Conservation (phyloP, 2,329 filamentous ascomycete species). For the Cyphellophora attinorum region DNA sequence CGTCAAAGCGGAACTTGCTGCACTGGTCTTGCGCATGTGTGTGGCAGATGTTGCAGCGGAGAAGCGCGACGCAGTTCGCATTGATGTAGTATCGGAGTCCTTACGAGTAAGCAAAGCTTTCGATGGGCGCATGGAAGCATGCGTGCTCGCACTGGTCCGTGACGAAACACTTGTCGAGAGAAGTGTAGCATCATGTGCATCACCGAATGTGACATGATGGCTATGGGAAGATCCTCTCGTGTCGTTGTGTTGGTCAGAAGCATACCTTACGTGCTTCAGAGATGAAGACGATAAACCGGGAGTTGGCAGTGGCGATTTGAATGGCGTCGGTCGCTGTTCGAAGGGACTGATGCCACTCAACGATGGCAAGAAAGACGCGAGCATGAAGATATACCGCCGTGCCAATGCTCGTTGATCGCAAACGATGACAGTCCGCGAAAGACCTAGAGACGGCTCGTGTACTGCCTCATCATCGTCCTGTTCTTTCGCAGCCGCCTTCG, state of each 20-base stretch:
- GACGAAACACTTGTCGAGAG: constrained; percentile 35
- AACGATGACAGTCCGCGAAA: constrained; percentile 47
- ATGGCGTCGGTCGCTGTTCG: constrained; percentile 7
- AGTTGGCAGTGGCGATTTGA: constrained; percentile 11
- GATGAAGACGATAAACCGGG: constrained; percentile 11
- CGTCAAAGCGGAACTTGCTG: constrained; percentile 42
- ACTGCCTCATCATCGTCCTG: constrained; percentile 35
- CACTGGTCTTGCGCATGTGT: constrained; percentile 35
- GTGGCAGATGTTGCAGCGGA: not conserved
- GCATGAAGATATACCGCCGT: constrained; percentile 47
- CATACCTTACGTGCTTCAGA: constrained; percentile 1
- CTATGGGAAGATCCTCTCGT: not conserved
- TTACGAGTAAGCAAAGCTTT: constrained; percentile 22
- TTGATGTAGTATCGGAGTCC: constrained; percentile 34
- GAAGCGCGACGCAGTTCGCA: constrained; percentile 25
- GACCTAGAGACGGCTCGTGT: constrained; percentile 31
- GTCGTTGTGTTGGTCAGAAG: no score
- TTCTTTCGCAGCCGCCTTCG: constrained; percentile 44
- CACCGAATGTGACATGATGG: constrained; percentile 2
- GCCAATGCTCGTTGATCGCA: constrained; percentile 51
- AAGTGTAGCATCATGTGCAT: constrained; percentile 4
- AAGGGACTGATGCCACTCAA: constrained; percentile 7
- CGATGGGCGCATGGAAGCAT: constrained; percentile 13
- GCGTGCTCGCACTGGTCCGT: constrained; percentile 25
- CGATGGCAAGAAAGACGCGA: constrained; percentile 47